phyloP scores from a whole-genome alignment of 2,329 filamentous ascomycete genomes.

The Phoma sp. region DNA sequence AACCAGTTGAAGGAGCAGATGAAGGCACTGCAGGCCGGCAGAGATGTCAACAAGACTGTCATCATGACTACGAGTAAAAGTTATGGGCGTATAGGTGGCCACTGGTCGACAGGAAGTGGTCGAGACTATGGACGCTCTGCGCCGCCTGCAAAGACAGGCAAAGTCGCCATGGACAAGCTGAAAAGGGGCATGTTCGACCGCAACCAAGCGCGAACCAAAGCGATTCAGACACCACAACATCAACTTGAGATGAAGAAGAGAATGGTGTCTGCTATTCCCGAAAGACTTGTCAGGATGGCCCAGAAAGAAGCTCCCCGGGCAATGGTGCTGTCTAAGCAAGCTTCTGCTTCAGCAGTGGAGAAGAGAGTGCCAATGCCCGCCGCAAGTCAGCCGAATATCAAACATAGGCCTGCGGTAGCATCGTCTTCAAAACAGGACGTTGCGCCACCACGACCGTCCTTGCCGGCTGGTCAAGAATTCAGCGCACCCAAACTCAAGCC shows the following conservation, averaged over 20 bases:
- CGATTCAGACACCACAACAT: conserved; percentile 36
- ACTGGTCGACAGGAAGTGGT: conserved; percentile 24
- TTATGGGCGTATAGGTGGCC: conserved; percentile 27
- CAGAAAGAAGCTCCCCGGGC: conserved; percentile 32
- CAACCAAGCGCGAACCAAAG: conserved; percentile 39
- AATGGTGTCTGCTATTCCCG: conserved; percentile 35
- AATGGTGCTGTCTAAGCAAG: conserved; percentile 35
- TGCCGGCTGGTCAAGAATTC: conserved; percentile 40
- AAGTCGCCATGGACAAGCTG: conserved; percentile 44
- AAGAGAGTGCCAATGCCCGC: conserved; percentile 14
- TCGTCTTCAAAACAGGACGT: conserved; percentile 15
- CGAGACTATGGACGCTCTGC: conserved; percentile 33
- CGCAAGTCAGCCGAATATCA: conserved; percentile 29
- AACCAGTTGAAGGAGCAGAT: conserved; percentile 41
- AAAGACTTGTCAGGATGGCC: conserved; percentile 39
- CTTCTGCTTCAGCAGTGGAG: conserved; percentile 29
- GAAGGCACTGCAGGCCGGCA: conserved; percentile 39
- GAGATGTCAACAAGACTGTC: conserved; percentile 38
- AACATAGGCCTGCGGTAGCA: conserved; percentile 24
- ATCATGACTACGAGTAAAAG: conserved; percentile 38
- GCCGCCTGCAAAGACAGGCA: conserved; percentile 43
- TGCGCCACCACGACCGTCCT: conserved; percentile 25
- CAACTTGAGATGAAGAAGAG: conserved; percentile 33
- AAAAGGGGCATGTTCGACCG: conserved; percentile 42
- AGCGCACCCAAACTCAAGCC: conserved; percentile 34